Evolutionary conservation across 345 rosid genomes (phyloP), one percentile per base, ranked within the genome.

Genomic region (Eucalyptus curtisii): DNA sequence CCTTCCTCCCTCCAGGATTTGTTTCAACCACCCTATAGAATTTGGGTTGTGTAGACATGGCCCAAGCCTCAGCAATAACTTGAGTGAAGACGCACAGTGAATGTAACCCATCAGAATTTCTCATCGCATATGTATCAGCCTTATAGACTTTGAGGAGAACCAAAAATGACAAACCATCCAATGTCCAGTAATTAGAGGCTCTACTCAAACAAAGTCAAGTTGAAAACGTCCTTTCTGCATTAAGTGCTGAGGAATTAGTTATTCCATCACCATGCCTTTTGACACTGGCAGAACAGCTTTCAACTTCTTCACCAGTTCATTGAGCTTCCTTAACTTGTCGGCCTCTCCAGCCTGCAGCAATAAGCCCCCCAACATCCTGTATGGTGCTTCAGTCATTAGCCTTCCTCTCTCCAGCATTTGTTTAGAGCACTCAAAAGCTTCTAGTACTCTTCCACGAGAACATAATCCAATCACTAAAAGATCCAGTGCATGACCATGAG

Each of bases 401-500:
- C 96, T 96, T 89, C 98, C 99, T 92, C 97, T 92, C 92, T 93
- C 95, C 88, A 97, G 88, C 87, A 93, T 92, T 87, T 96, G 95
- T 86, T 87, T 91, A 16, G 94, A 92, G 92, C 98, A 97, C 82
- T 92, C 94, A 88, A 94, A 94, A 64, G 99, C 99, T 90, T 97
- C 98, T 53, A 84, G 87, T 44, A 87, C 86, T 87, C 96, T 91
- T 87, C 95, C 92, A n/a, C 96, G 90, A 22, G 97, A 93, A 85
- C 99, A 96, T 61, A 97, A 61, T 86, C 92, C 98, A 37, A 96
- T 96, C 45, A 93, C 95, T 92, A 96, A 90, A 88, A 96, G 94
- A 64, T 97, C 97, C 93, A 97, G 88, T 17, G 97, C 98, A 87
- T 96, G 99, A 55, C 94, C 89, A 89, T 97, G 99, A 85, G 99